Percentiles rank a stretch among this genome's conserved stretches.
These are phyloP conservation scores for Aspergillus fumigatus DNA, from an alignment of 2,329 filamentous ascomycete genomes.

Conservation along the genomic window DNA sequence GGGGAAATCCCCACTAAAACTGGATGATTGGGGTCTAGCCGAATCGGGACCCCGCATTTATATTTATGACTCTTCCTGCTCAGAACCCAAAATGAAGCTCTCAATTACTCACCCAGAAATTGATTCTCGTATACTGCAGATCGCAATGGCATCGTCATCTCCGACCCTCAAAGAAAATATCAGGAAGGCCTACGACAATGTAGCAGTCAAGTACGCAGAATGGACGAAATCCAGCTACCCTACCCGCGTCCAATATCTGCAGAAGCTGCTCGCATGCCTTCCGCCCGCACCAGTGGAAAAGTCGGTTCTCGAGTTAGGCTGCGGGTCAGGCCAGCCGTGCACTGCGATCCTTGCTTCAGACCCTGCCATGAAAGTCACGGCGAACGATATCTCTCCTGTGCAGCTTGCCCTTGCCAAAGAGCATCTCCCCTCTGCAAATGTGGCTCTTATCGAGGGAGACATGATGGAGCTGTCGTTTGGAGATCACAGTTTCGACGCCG, in stretches of 20 bases:
- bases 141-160: not conserved
- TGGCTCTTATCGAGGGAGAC: constrained; percentile 35
- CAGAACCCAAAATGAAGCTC: not conserved
- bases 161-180: not conserved
- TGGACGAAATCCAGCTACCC: constrained; percentile 29
- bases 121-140: too few relatives aligned
- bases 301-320: constrained; percentile 38
- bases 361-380: constrained; percentile 28
- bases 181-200: constrained; percentile 31
- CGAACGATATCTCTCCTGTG: constrained; percentile 40
- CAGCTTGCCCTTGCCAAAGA: constrained; percentile 36
- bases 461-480: constrained; percentile 40
- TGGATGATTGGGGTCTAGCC: not conserved
- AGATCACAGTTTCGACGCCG: constrained; percentile 41
- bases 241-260: constrained; percentile 29
- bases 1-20: too few relatives aligned
- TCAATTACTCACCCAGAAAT: not conserved
- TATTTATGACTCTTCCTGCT: not conserved
- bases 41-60: not conserved
- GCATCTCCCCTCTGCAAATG: constrained; percentile 15
- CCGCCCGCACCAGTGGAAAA: not conserved
- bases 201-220: constrained; percentile 32
- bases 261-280: constrained; percentile 22
- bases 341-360: constrained; percentile 18
- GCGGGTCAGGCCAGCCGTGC: constrained; percentile 37